Evolutionary conservation across 202 grass and related monocot species (phyloP).

Genomic region (Dendrocalamus latiflorus): DNA sequence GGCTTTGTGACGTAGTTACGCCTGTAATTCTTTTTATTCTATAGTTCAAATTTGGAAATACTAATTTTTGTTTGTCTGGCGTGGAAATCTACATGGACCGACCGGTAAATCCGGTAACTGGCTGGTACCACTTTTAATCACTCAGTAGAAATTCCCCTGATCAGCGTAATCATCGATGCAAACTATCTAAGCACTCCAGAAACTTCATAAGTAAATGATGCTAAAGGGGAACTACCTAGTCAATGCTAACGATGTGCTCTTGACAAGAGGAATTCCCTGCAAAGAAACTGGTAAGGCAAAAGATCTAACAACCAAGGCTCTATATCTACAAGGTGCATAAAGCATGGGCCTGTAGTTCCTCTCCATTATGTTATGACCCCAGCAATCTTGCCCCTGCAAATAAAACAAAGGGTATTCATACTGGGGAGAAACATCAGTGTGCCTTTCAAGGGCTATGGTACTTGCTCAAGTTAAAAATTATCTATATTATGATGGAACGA

Average conservation of each 20-base stretch:
- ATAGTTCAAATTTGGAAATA: no score
- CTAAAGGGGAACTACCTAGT: slow-evolving; percentile 57
- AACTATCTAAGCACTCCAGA: background rate
- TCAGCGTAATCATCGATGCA: background rate
- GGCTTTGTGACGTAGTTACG: no score
- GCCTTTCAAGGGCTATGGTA: background rate
- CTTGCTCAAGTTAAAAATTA: background rate
- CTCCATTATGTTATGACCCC: slow-evolving; percentile 34
- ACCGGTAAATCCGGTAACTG: no score
- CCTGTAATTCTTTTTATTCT: no score
- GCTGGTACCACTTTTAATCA: no score
- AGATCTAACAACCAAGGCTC: slow-evolving; percentile 43
- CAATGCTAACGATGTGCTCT: slow-evolving; percentile 49
- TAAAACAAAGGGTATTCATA: slow-evolving; percentile 13
- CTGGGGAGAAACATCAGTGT: background rate
- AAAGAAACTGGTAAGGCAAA: slow-evolving; percentile 56
- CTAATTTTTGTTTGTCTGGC: no score
- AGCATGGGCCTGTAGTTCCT: slow-evolving; percentile 55
- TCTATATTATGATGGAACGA: background rate
- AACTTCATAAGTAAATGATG: slow-evolving; percentile 13
- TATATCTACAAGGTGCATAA: slow-evolving; percentile 43
- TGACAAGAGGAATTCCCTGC: slow-evolving; percentile 64
- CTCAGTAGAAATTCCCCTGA: no score
- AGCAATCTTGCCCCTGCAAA: slow-evolving; percentile 55
- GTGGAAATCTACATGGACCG: no score